These are phyloP conservation scores for Uromyces viciae-fabae DNA, from an alignment of 1,284 basidiomycete genomes.

Conservation along the genomic window DNA sequence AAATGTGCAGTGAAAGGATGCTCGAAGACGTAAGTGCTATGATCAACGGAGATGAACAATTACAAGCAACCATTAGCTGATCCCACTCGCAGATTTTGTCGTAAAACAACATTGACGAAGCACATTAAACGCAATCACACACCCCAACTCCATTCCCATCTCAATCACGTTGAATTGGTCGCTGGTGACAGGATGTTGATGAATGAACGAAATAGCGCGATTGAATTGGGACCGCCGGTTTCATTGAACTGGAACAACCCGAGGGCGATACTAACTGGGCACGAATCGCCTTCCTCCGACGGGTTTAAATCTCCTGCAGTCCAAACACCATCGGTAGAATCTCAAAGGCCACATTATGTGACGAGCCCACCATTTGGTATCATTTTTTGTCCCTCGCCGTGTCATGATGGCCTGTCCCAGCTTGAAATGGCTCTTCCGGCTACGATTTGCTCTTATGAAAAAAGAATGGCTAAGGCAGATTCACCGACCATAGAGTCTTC, in stretches of 20 bases:
- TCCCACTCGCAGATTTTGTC: constrained; percentile 50
- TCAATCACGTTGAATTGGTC: neutral
- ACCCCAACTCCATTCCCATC: neutral
- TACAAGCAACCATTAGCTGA: neutral
- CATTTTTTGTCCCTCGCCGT: too few relatives aligned
- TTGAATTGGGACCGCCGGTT: neutral
- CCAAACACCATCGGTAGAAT: neutral
- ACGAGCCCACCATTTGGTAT: too few relatives aligned
- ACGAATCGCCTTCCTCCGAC: neutral
- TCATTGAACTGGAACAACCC: neutral
- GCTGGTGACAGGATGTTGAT: neutral
- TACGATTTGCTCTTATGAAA: too few relatives aligned
- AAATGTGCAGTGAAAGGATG: constrained; percentile 51
- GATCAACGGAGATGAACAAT: neutral
- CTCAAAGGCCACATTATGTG: too few relatives aligned
- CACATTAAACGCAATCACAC: constrained; percentile 55
- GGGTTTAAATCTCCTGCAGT: neutral
- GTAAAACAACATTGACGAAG: constrained; percentile 58
- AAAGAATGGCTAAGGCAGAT: too few relatives aligned
- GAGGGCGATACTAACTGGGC: neutral
- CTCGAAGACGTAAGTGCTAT: constrained; percentile 49
- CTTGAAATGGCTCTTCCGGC: too few relatives aligned
- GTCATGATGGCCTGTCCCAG: too few relatives aligned
- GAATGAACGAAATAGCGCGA: neutral
- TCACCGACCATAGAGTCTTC: too few relatives aligned